Base-by-base conservation (phyloP, 2,329 filamentous ascomycete species). In the Fusarium anguioides region DNA sequence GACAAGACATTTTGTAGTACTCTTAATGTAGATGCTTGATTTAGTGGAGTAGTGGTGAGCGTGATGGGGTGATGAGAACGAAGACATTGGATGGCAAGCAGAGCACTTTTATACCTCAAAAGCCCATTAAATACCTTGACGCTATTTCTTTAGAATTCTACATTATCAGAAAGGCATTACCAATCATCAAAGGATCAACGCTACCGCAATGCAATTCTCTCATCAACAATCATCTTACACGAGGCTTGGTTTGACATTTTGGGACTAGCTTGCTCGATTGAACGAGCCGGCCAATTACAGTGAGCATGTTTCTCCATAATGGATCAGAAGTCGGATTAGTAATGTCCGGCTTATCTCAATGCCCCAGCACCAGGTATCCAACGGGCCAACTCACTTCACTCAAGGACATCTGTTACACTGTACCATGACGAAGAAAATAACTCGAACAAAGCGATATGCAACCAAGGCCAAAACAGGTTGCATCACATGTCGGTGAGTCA, bases 321-420 rank as follows among this genome's bases (percentile, higher is more conserved):
- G 1, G 2, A 0, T 4, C n/a, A 4, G 24, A n/a, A 17, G 1
- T 3, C 4, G 2, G 21, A 52, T 52, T 55, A 52, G 14, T 52
- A 51, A 55, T 55, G 21, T 7, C 9, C 31, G 15, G 15, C 24
- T 23, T 11, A 8, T 21, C 18, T 33, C 14, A 8, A 33, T 9
- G 15, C 15, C 31, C 2, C 8, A 8, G n/a, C 31, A 33, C 3
- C 15, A 23, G n/a, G n/a, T n/a, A n/a, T n/a, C n/a, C n/a, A n/a
- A n/a, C n/a, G n/a, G n/a, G n/a, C n/a, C n/a, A n/a, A 18, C 14
- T 14, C 15, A 2, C 3, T 7, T 12, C 8, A 1, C 4, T 9
- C 10, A 24, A 24, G 23, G 3, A 0, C 0, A 0, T 21, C 3
- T 8, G 5, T 11, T 1, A 1, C 6, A n/a, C 21, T 14, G 14